Evolutionary conservation across 352 stramenopile genomes (phyloP), one percentile per base, ranked within the genome.

Genomic region (Globisporangium mamillatum): DNA sequence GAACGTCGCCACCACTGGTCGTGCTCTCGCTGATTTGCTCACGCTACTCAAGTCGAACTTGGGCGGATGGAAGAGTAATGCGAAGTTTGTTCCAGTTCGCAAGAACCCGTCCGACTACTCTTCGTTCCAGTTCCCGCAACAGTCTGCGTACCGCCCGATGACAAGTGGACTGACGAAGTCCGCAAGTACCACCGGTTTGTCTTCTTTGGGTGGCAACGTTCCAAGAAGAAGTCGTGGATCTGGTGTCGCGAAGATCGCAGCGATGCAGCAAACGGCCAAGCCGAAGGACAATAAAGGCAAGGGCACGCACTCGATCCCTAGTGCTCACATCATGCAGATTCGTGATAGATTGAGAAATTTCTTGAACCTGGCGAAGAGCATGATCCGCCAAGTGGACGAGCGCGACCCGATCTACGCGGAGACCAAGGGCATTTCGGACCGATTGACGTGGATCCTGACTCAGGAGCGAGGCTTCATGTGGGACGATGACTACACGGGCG

Each of bases 391-490:
- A 34, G 75, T 92, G 29, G 82, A 94, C 57, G 88, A 97, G 57
- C 79, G 77, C 57, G 89, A 96, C 53, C 86, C 87, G 9, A 71
- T 95, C 44, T 87, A 86, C 62, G 72, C 75, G 16, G 94, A 99
- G 73, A 94, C 85, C 66, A 90, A 94, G 60, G 95, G 96, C 41
- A 90, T 98, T 61, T 88, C 93, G 22, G 95, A 98, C 75, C 90
- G 93, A n/a, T 73, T 99, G 27, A 99, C 95, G 24, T 99, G 98
- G 87, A 91, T 98, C 48, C 70, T 98, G 48, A 98, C 91, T 6
- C 96, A 98, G 80, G 94, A 99, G 72, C 97, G 97, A 69, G 97
- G 97, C 22, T 99, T 99, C 77, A 98, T 99, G 83, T 99, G 97
- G 96, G 93, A 99, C 71, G 96, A 99, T 76, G 89, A 90, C 44